Evolutionary conservation across 2,329 filamentous ascomycete species (phyloP), one percentile per base, ranked within the genome.

Genomic region (Exserohilum turcica): DNA sequence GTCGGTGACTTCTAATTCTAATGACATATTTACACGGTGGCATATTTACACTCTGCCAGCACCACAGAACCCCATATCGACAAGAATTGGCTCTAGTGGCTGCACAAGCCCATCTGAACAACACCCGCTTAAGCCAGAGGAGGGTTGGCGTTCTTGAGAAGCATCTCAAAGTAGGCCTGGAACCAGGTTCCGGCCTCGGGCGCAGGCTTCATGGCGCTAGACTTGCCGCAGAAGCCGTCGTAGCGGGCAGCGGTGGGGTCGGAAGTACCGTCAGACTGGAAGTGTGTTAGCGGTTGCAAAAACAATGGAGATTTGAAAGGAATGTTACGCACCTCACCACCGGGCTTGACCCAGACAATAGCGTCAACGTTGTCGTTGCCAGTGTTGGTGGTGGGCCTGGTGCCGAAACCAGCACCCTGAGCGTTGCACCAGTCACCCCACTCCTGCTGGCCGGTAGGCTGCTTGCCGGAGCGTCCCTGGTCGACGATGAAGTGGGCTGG

Each of bases 381-480:
- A 7, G 86, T 89, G 66, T 83, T 77, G n/a, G 84, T 78, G 3
- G 82, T 82, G 1, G 86, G 85, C n/a, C 84, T 81, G n/a, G 74
- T 73, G 54, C 86, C 87, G 56, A 88, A 88, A 6, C 86, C 86
- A 52, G 85, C 82, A 28, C 81, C 82, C 42, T 77, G 80, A 55
- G 86, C 79, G 66, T 87, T 89, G 77, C 86, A 89, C 86, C 86
- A 89, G 68, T 88, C 79, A 36, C 85, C 86, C 84, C 85, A 87
- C 24, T 71, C 71, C 51, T 76, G 72, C 67, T 84, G 82, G 3
- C 73, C 67, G 16, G 82, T 84, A 32, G 82, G 82, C 71, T 87
- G 85, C 47, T 84, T 84, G 16, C 84, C 86, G 48, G 82, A 86
- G 60, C 87, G 85, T 64, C 74, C 81, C 18, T 61, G 54, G 47